Base-by-base conservation (phyloP, 1,284 basidiomycete species). In the Cryptococcus wingfieldii region DNA sequence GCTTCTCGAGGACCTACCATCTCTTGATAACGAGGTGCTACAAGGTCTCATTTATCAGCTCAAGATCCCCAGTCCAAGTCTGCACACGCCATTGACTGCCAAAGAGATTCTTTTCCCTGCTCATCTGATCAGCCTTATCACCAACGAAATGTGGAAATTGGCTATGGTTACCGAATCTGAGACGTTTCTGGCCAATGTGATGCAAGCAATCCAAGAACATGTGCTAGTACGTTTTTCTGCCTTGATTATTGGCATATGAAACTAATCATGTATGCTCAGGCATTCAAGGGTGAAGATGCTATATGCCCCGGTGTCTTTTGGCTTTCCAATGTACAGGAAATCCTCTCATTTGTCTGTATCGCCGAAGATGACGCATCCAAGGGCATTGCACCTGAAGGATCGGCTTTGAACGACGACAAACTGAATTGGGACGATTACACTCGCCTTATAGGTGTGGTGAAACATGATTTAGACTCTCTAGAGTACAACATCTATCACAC, bases 91-190 rank as follows among this genome's bases (percentile, higher is more conserved):
- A 1, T 90, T 93, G 18, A 86, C 88, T 31, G 87, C 94, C 60
- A 98, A 98, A 78, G 96, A 99, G 77, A 94, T 98, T 53, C 82
- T 99, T 43, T 99, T 98, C 87, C 96, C 96, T 5, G 95, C 96
- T n/a, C 98, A 98, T 76, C 84, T 99, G 58, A 98, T 98, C 78
- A 92, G 89, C 68, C 80, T 98, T 50, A 88, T 97, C 58, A 96
- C 93, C 19, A 99, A 98, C 77, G 96, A 98, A 78, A 98, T 98
- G 95, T 99, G 96, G 96, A 98, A 98, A 79, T 92, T 97, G 69
- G 93, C 94, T 28, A 84, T 99, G 68, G 97, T 98, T 66, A 83
- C 87, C 27, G 95, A 98, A 77, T 96, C 92, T 77, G 96, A 98
- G 76, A 83, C 94, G 39, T 98, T 98, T 84, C 81, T 99, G 58